These are phyloP conservation scores for Scalesia atractyloides DNA, from an alignment of 129 eudicot species.

Conservation along the genomic window DNA sequence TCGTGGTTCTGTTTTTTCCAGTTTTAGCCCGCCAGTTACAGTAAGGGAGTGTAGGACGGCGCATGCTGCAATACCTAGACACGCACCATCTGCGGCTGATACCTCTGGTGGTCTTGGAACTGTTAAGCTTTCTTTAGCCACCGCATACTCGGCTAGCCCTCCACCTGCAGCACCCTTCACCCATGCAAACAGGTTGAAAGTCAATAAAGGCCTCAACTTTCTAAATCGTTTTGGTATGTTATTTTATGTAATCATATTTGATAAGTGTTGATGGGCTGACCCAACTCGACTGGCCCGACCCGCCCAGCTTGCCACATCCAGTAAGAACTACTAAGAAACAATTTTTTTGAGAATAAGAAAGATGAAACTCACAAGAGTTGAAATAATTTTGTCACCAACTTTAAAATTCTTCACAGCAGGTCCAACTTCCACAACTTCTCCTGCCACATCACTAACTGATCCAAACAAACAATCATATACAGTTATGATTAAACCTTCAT, in stretches of 20 bases:
- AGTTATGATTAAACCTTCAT: not conserved
- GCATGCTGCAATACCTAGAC: slow-evolving; percentile 48
- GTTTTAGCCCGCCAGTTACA: slow-evolving; percentile 40
- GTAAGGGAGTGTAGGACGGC: slow-evolving; percentile 61
- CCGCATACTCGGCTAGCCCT: slow-evolving; percentile 56
- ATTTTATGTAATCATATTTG: not conserved
- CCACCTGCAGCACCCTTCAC: slow-evolving; percentile 53
- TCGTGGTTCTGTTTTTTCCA: slow-evolving; percentile 47
- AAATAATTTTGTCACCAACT: slow-evolving; percentile 49
- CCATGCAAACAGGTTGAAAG: too few species aligned
- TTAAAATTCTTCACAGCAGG: slow-evolving; percentile 40
- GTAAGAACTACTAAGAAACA: not conserved
- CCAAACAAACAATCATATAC: slow-evolving; percentile 23
- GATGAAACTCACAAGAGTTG: slow-evolving; percentile 37
- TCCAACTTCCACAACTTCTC: slow-evolving; percentile 48
- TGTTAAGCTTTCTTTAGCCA: slow-evolving; percentile 45
- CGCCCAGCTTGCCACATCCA: not conserved
- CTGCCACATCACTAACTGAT: slow-evolving; percentile 49
- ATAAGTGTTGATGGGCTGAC: not conserved
- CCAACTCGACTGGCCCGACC: not conserved
- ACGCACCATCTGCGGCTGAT: slow-evolving; percentile 56
- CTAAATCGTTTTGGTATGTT: not conserved
- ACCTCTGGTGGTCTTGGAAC: slow-evolving; percentile 54
- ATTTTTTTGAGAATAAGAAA: not conserved
- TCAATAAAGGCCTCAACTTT: not conserved